A percentile compares a stretch with the other conserved stretches of the same genome.
phyloP scores from a whole-genome alignment of 768 basidiomycete species.

The Lactarius quietus region DNA sequence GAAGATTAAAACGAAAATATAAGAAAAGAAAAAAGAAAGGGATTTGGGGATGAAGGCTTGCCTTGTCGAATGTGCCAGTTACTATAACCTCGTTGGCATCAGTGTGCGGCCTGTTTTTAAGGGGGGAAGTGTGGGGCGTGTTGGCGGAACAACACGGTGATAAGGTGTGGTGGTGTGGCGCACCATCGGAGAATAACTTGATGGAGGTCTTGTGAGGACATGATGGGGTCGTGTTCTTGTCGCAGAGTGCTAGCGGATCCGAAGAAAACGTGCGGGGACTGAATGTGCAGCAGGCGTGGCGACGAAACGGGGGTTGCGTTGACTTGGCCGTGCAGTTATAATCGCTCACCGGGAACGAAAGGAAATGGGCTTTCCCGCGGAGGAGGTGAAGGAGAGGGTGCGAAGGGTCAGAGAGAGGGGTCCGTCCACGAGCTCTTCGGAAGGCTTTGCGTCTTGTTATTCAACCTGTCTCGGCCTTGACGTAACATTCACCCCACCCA shows the following conservation, averaged over 20 bases:
- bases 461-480: conserved; percentile 1
- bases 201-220: conserved; percentile 19
- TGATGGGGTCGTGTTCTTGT: conserved; percentile 11
- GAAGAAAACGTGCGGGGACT: conserved; percentile 10
- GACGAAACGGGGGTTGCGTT: not conserved
- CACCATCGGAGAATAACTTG: conserved; percentile 20
- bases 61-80: conserved; percentile 28
- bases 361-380: not conserved
- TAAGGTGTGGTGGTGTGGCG: conserved; percentile 7
- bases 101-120: conserved; percentile 25
- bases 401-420: not conserved
- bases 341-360: conserved; percentile 10
- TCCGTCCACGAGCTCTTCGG: not conserved
- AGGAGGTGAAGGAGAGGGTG: not conserved
- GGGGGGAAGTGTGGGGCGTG: not conserved
- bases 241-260: not conserved
- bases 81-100: conserved; percentile 26
- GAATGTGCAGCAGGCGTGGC: too few species aligned
- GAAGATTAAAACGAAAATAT: not conserved
- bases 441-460: not conserved
- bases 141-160: conserved; percentile 6
- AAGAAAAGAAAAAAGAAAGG: not conserved
- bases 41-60: conserved; percentile 10
- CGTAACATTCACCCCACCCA: conserved; percentile 12
- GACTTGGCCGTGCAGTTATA: not conserved